phyloP scores from a whole-genome alignment of 1,139 yeast species.

The Eremothecium gossypii region DNA sequence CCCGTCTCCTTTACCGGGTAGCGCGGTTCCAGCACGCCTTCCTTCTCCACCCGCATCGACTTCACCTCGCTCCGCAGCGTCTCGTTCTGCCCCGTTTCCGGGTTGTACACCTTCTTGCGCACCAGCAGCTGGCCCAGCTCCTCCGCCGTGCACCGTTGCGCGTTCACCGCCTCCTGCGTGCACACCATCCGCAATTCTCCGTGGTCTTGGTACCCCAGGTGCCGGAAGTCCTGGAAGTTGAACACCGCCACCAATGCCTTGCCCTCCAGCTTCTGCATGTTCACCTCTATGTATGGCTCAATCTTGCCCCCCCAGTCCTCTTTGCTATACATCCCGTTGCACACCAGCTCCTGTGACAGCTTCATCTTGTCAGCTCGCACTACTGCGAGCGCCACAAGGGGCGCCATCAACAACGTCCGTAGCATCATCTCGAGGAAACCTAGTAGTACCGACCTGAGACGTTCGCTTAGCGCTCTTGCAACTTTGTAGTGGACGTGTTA shows the following conservation, averaged over 20 bases:
- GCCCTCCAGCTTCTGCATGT: constrained; percentile 33
- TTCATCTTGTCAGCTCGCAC: too few relatives aligned
- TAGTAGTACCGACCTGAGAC: too few relatives aligned
- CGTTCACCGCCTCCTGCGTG: constrained; percentile 55
- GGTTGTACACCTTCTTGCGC: constrained; percentile 27
- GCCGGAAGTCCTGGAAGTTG: constrained; percentile 69
- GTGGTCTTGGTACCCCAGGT: constrained; percentile 45
- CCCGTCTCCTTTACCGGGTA: constrained; percentile 72
- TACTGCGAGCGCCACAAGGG: too few relatives aligned
- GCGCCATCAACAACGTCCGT: too few relatives aligned
- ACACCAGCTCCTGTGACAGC: constrained; percentile 39
- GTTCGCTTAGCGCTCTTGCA: too few relatives aligned
- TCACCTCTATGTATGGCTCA: constrained; percentile 53
- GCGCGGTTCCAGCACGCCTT: constrained; percentile 51
- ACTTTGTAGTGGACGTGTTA: too few relatives aligned
- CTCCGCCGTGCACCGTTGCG: constrained; percentile 46
- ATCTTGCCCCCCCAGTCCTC: constrained; percentile 78
- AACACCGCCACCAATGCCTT: constrained; percentile 54
- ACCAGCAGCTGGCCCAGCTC: constrained; percentile 58
- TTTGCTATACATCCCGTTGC: constrained; percentile 85
- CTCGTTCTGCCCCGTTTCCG: constrained; percentile 35
- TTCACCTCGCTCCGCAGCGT: constrained; percentile 39
- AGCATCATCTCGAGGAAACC: too few relatives aligned
- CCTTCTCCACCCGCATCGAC: constrained; percentile 45
- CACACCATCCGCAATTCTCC: constrained; percentile 54